Evolutionary conservation across 768 basidiomycete species (phyloP), one percentile per base, ranked within the genome.

Genomic region (Psilocybe cubensis): DNA sequence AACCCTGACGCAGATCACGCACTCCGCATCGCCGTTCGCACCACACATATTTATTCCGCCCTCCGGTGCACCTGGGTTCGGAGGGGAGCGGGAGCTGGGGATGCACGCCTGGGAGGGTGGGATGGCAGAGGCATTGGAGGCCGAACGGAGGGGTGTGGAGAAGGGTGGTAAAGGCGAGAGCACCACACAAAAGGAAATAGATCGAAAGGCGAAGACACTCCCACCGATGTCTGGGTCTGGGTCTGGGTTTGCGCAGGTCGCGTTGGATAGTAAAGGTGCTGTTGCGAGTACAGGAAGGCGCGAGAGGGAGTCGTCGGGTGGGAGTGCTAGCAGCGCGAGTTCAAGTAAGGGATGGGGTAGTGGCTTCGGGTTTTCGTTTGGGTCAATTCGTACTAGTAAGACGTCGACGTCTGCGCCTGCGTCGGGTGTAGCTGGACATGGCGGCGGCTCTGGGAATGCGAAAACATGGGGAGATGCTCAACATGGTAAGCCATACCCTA

Each of bases 61-160:
- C 1, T 73, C 66, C 50, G 86, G 92, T n/a, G 93, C 92, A 0
- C 92, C 92, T 0, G 93, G 91, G 4, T 92, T 88, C 62, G 76
- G 71, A 12, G 89, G n/a, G n/a, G n/a, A n/a, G 89, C 0, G 89
- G 90, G 45, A 70, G 73, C 14, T 77, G n/a, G n/a, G n/a, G n/a
- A n/a, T n/a, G n/a, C n/a, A 82, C 58, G 73, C 78, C 56, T 84
- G 92, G 92, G 86, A 93, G 68, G 85, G 83, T 52, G 85, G 86
- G 0, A 87, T 77, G 64, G 85, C 83, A 0, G 76, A 74, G 2
- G 75, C 76, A 27, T 68, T 85, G 35, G 76, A 76, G 47, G 67
- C 68, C 2, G 85, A 85, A 53, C 49, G 75, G 66, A 68, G 51
- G 27, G 18, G 41, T 23, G 60, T n/a, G n/a, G n/a, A n/a, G n/a